Base-by-base conservation (phyloP, 1,284 basidiomycete species). In the Amylostereum chailletii region DNA sequence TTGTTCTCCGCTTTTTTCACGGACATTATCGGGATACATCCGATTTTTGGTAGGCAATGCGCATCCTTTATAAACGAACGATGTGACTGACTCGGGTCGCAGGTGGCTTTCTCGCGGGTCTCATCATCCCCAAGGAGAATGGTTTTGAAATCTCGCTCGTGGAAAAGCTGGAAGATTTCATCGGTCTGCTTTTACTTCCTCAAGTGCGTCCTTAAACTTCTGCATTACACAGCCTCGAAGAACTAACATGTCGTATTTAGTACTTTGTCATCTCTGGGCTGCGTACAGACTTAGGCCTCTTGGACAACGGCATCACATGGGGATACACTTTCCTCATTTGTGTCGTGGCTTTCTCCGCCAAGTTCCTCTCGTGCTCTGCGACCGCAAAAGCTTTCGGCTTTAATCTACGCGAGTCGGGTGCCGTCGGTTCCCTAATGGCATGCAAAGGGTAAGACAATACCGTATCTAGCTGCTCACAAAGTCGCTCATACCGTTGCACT, bases 361-460 rank as follows among this genome's bases (percentile, higher is more conserved):
- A 95, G 65, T 94, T 87, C 60, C 45, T 76, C 11, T 71, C 84
- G 0, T 93, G 87, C 56, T 81, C 76, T 2, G 62, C 67, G 2
- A 74, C 83, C 0, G 90, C 91, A 3, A 75, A 72, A 55, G 53
- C 73, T 0, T 74, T 72, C 44, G 86, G 86, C 2, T 94, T 91
- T 69, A 81, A 73, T 45, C 72, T 74, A 68, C 76, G 94, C 47
- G 93, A 95, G 65, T 76, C 86, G 7, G 83, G 83, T 26, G 91
- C 93, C 1, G 86, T 95, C 50, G 94, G 94, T 4, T 81, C 86
- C 47, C 70, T 97, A 50, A 95, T 97, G 93, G 85, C 83, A 62
- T 96, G 92, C 71, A 96, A 96, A 70, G 92, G 92, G 82, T 89
- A 54, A 54, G 76, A 66, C 27, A 10, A 32, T 42, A 19, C 33